Evolutionary conservation across 768 basidiomycete species (phyloP), one percentile per base, ranked within the genome.

Genomic region (Saitozyma sp.): DNA sequence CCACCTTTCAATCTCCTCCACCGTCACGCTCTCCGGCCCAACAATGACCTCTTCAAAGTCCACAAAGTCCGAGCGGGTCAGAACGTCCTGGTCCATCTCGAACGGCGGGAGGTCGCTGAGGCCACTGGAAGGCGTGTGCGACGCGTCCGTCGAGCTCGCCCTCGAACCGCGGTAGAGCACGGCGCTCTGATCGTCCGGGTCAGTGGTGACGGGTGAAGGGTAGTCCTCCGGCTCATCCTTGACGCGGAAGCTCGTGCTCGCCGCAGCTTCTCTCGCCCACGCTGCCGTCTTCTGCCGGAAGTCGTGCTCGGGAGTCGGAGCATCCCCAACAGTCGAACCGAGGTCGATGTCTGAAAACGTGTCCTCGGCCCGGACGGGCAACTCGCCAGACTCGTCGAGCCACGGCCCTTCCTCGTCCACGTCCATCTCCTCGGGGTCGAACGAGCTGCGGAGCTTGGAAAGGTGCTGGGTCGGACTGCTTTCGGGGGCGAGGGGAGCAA

Each of bases 21-120:
- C 40, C 8, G 59, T 64, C 16, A 76, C 56, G 50, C 74, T 76
- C 65, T 76, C 74, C 0, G 74, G 74, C 17, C 74, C 74, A 40
- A 66, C 38, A n/a, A 70, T 41, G 38, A 70, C 50, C 29, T 71
- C 69, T n/a, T 71, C 71, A 11, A 62, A 54, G 11, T 58, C 63
- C 40, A 20, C 54, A 61, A 20, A n/a, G 29, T 29, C 29, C 29
- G 29, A 29, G 20, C 10, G 50, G 39, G 37, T 59, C 55, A 58
- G 40, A 13, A 38, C 62, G n/a, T 64, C 60, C 6, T 16, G 39
- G 13, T 68, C 64, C 11, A 62, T 50, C 17, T 70, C 72, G 45
- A 71, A 68, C 8, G 63, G 66, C 17, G 72, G 67, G 16, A 69
- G 51, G 20, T 73, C 71, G 6, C 67, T 68, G 6, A 57, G 65